Conservation (phyloP, 2,329 filamentous ascomycete genomes). For the Aureobasidium sp. region DNA sequence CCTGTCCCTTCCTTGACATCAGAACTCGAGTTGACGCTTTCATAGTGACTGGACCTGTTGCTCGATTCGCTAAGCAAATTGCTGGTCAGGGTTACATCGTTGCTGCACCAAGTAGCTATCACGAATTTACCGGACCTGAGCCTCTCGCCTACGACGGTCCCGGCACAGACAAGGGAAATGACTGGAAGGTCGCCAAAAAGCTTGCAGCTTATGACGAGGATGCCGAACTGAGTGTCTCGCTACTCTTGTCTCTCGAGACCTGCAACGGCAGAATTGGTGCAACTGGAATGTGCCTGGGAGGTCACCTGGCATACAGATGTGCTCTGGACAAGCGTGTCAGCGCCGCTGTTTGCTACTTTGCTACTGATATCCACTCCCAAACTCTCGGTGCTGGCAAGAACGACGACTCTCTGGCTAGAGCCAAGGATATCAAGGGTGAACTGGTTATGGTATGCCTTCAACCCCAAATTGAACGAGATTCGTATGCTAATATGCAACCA, state of each 20-base stretch:
- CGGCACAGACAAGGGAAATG: slow-evolving; percentile 80
- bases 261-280: slow-evolving; percentile 69
- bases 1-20: too few relatives aligned
- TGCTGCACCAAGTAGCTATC: slow-evolving; percentile 81
- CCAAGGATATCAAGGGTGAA: slow-evolving; percentile 65
- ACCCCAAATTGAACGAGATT: slow-evolving; percentile 16
- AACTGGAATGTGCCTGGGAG: slow-evolving; percentile 88
- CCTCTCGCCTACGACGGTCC: slow-evolving; percentile 76
- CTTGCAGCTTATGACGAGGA: slow-evolving; percentile 71
- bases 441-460: slow-evolving; percentile 53
- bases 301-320: slow-evolving; percentile 68
- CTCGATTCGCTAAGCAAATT: slow-evolving; percentile 83
- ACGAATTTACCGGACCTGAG: slow-evolving; percentile 83
- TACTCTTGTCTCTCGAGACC: slow-evolving; percentile 33
- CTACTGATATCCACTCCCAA: slow-evolving; percentile 76
- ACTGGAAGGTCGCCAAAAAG: slow-evolving; percentile 72
- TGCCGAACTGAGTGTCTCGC: slow-evolving; percentile 35
- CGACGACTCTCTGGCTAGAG: slow-evolving; percentile 53
- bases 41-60: slow-evolving; percentile 78
- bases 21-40: not conserved
- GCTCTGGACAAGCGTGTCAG: slow-evolving; percentile 68
- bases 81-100: slow-evolving; percentile 90
- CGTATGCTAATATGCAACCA: not conserved
- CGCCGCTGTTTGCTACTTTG: slow-evolving; percentile 80
- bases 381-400: slow-evolving; percentile 62